A percentile compares a stretch with the other conserved stretches of the same genome.
Evolutionary conservation across 1,284 basidiomycete genomes (phyloP).

Genomic region (Pseudozyma thailandica): DNA sequence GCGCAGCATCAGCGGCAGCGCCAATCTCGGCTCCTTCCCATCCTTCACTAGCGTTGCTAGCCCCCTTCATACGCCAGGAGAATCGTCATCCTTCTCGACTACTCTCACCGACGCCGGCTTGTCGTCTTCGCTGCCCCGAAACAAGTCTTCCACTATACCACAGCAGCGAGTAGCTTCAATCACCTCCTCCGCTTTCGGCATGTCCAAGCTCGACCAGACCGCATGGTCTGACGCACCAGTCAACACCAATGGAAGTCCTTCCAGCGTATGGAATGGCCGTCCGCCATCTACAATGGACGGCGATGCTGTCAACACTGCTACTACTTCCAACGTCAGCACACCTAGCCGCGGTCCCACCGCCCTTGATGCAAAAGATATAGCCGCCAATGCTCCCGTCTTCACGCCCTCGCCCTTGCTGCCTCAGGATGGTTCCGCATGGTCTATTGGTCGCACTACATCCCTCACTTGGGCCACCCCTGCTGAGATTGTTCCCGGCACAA

Average conservation of each 20-base stretch:
- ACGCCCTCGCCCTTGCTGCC: slow-evolving; percentile 39
- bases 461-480: slow-evolving; percentile 34
- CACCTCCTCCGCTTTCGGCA: slow-evolving; percentile 10
- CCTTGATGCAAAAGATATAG: slow-evolving; percentile 21
- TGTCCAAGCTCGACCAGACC: slow-evolving; percentile 34
- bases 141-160: background rate
- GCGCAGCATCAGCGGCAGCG: slow-evolving; percentile 38
- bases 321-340: slow-evolving; percentile 46
- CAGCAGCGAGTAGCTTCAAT: slow-evolving; percentile 15
- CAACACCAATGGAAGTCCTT: slow-evolving; percentile 22
- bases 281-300: slow-evolving; percentile 34
- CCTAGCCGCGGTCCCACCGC: slow-evolving; percentile 26
- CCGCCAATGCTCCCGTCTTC: slow-evolving; percentile 23
- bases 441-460: slow-evolving; percentile 15
- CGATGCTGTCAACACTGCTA: slow-evolving; percentile 38
- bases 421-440: slow-evolving; percentile 43
- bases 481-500: slow-evolving; percentile 16
- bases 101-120: too few species aligned
- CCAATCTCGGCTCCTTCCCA: slow-evolving; percentile 4
- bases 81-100: background rate
- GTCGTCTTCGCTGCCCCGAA: background rate
- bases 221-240: slow-evolving; percentile 39
- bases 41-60: slow-evolving; percentile 13
- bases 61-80: background rate
- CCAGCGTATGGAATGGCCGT: slow-evolving; percentile 48